Percentiles rank a stretch among this genome's conserved stretches.
Evolutionary conservation across 2,329 filamentous ascomycete species (phyloP).

Genomic region (Ophiocordyceps polyrhachis-furcata): DNA sequence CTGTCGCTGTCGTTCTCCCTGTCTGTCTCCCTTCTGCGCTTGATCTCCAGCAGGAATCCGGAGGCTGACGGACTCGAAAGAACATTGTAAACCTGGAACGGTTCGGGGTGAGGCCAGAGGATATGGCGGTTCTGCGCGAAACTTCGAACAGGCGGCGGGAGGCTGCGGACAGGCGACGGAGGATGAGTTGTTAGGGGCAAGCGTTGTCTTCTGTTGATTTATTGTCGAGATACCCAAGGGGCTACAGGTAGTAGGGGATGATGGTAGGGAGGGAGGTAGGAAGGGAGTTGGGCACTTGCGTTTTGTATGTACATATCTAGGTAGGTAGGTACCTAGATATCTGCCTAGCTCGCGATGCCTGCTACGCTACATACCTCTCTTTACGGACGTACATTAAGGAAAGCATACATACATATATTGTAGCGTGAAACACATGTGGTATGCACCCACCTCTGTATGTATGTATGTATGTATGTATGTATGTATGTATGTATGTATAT

Average conservation of each 20-base stretch:
- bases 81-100: slow-evolving; percentile 14
- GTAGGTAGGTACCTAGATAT: too few relatives aligned
- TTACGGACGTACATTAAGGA: too few relatives aligned
- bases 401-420: too few relatives aligned
- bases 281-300: too few relatives aligned
- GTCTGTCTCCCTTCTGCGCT: neutral
- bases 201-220: neutral
- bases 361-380: too few relatives aligned
- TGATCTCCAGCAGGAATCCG: neutral
- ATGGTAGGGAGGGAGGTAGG: neutral
- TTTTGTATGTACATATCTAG: too few relatives aligned
- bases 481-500: too few relatives aligned
- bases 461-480: too few relatives aligned
- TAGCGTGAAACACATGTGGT: too few relatives aligned
- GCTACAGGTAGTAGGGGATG: neutral
- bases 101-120: slow-evolving; percentile 3
- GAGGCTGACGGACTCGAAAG: slow-evolving; percentile 6
- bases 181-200: slow-evolving; percentile 1
- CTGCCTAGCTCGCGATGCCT: too few relatives aligned
- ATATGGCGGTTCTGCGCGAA: slow-evolving; percentile 5
- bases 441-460: too few relatives aligned
- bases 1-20: neutral
- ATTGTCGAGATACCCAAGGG: neutral
- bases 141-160: slow-evolving; percentile 15
- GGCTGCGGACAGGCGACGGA: slow-evolving; percentile 12